Conservation (phyloP, 371 early-diverging fungal genomes). For the Smittium culicis region DNA sequence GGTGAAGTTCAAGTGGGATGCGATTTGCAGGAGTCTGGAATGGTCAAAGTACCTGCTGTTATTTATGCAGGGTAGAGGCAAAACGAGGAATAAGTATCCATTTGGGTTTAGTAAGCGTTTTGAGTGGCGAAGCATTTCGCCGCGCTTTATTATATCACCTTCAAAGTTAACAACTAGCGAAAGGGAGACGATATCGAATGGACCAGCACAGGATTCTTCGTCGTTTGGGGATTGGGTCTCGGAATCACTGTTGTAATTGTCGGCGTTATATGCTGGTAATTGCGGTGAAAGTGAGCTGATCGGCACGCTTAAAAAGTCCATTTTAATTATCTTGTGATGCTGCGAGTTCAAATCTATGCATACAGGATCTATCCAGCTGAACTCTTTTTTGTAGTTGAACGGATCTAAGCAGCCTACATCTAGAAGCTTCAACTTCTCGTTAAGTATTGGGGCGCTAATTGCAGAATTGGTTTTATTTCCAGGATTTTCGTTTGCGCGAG, state of each 20-base stretch:
- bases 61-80: conserved; percentile 65
- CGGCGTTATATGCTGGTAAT: too few species aligned
- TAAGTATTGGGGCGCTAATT: too few species aligned
- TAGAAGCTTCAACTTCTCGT: conserved; percentile 39
- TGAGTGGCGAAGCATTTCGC: conserved; percentile 32
- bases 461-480: too few species aligned
- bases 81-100: conserved; percentile 58
- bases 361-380: conserved; percentile 47
- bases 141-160: conserved; percentile 57
- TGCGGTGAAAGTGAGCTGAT: too few species aligned
- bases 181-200: conserved; percentile 67
- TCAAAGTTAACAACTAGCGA: conserved; percentile 84
- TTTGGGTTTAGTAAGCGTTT: conserved; percentile 12
- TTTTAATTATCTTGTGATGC: conserved; percentile 45
- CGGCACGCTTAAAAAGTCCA: conserved; percentile 52
- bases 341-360: conserved; percentile 83
- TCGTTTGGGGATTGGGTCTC: conserved; percentile 18
- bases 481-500: conserved; percentile 18
- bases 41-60: conserved; percentile 78
- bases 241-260: background rate
- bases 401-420: conserved; percentile 81
- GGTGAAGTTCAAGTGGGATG: conserved; percentile 43
- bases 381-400: conserved; percentile 51
- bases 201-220: conserved; percentile 11
- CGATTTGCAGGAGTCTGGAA: conserved; percentile 45